phyloP scores from a whole-genome alignment of 768 basidiomycete genomes.

The Kwoniella mangroviensis region DNA sequence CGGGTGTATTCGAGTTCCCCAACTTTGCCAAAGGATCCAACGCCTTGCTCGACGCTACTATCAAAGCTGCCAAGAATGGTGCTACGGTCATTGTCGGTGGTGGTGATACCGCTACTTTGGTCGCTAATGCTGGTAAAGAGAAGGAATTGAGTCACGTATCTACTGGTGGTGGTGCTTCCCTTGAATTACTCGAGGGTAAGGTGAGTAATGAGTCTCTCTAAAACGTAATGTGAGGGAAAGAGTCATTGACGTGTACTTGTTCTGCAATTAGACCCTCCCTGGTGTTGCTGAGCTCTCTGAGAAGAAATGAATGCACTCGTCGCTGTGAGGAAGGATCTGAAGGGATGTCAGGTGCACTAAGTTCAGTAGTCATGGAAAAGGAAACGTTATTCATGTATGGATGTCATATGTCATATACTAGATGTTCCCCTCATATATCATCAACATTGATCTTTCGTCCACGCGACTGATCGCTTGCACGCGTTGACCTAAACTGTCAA shows the following conservation, averaged over 20 bases:
- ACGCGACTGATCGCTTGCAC: conserved; percentile 11
- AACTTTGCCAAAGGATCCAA: conserved; percentile 85
- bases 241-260: conserved; percentile 5
- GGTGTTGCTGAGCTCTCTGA: conserved; percentile 90
- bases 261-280: conserved; percentile 68
- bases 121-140: conserved; percentile 81
- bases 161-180: conserved; percentile 74
- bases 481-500: conserved; percentile 11
- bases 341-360: background rate
- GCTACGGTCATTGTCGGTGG: conserved; percentile 94
- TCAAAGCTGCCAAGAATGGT: conserved; percentile 83
- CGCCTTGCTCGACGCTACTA: conserved; percentile 77
- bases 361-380: background rate
- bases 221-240: background rate
- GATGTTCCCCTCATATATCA: conserved; percentile 3
- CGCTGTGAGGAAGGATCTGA: background rate
- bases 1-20: conserved; percentile 97
- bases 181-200: conserved; percentile 98
- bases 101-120: conserved; percentile 74
- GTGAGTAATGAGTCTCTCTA: conserved; percentile 59
- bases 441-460: conserved; percentile 7
- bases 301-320: conserved; percentile 61
- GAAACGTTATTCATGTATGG: conserved; percentile 1
- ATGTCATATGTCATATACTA: background rate
- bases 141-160: conserved; percentile 92